These are phyloP conservation scores for Aurinia saxatilis DNA, from an alignment of 345 rosid species.

Conservation along the genomic window DNA sequence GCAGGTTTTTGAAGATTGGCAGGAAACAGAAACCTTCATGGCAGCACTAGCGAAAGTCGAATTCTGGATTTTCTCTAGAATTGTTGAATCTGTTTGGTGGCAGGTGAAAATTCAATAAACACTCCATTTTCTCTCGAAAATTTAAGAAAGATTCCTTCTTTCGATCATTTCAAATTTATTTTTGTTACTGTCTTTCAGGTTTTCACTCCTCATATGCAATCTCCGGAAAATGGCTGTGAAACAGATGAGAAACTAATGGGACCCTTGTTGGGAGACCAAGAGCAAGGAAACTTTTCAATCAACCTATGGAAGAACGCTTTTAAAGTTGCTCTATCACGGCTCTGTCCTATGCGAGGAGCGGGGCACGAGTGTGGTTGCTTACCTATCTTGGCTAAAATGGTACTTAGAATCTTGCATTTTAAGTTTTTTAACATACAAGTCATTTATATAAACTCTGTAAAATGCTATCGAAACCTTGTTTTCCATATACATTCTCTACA, in stretches of 20 bases:
- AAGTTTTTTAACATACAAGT: not conserved
- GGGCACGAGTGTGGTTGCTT: conserved; percentile 93
- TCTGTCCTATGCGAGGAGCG: conserved; percentile 79
- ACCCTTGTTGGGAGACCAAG: conserved; percentile 59
- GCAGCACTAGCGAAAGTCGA: conserved; percentile 69
- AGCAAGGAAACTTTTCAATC: conserved; percentile 67
- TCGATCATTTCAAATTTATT: not conserved
- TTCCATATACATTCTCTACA: not conserved
- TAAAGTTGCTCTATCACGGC: conserved; percentile 53
- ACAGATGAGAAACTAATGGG: conserved; percentile 43
- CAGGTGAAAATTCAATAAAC: conserved; percentile 43
- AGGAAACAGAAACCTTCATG: conserved; percentile 69
- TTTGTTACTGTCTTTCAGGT: conserved; percentile 40
- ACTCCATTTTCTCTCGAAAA: not conserved
- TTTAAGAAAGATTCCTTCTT: not conserved
- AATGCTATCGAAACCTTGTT: not conserved
- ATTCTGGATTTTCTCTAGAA: conserved; percentile 86
- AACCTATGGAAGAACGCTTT: conserved; percentile 74
- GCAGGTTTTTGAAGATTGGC: conserved; percentile 59
- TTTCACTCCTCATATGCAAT: conserved; percentile 82
- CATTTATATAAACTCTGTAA: not conserved
- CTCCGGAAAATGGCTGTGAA: conserved; percentile 35
- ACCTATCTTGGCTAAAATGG: conserved; percentile 67
- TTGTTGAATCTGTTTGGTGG: conserved; percentile 96
- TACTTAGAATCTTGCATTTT: conserved; percentile 22